Conservation (phyloP, 164 flowering plant genomes). For the Cinnamomum micranthum region DNA sequence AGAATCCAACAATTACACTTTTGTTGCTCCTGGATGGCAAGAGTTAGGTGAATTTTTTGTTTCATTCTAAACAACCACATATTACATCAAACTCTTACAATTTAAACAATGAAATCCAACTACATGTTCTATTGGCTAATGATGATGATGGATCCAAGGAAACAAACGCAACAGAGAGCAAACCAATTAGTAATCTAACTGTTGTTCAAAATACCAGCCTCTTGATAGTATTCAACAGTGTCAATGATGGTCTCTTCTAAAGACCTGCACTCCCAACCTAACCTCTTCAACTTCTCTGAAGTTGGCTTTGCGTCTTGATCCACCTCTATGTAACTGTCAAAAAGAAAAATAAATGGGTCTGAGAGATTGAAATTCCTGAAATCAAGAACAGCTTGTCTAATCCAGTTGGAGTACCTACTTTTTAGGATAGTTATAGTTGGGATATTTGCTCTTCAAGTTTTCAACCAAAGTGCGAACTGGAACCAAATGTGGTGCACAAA, state of each 20-base stretch:
- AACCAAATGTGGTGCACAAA: slow-evolving; percentile 9
- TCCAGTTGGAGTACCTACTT: no score
- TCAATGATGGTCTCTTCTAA: slow-evolving; percentile 46
- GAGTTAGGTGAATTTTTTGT: no score
- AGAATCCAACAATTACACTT: no score
- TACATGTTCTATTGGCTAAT: no score
- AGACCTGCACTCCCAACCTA: slow-evolving; percentile 45
- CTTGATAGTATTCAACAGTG: slow-evolving; percentile 26
- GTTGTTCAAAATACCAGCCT: slow-evolving; percentile 25
- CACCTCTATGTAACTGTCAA: slow-evolving; percentile 1
- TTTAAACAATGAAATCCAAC: no score
- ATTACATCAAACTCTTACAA: no score
- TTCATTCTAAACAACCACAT: no score
- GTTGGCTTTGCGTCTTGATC: background rate
- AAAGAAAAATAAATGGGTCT: background rate
- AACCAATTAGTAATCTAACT: background rate
- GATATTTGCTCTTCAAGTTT: slow-evolving; percentile 15
- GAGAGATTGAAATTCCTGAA: background rate
- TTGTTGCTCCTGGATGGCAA: no score
- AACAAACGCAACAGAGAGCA: background rate
- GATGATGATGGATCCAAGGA: background rate
- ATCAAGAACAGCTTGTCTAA: no score
- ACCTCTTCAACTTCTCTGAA: slow-evolving; percentile 32
- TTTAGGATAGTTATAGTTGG: slow-evolving; percentile 15
- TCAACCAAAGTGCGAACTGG: slow-evolving; percentile 2